phyloP scores from a whole-genome alignment of 2,329 filamentous ascomycete genomes.

The Passalora sequoiae region DNA sequence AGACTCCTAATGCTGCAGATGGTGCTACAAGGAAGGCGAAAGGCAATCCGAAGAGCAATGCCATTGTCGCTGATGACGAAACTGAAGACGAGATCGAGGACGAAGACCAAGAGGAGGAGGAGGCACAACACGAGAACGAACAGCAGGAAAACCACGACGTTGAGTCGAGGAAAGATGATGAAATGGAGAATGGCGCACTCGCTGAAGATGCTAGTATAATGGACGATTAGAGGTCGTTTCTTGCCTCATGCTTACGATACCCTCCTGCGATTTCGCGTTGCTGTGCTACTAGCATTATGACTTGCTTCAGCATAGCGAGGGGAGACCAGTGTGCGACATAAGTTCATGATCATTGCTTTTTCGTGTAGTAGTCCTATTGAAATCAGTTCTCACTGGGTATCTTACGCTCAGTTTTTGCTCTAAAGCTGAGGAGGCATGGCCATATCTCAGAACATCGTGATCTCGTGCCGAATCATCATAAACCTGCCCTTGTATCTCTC shows the following conservation, averaged over 20 bases:
- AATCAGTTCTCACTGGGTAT: too few species aligned
- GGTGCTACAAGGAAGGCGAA: conserved; percentile 41
- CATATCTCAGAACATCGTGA: too few species aligned
- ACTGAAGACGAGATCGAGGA: conserved; percentile 39
- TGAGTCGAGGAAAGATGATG: conserved; percentile 26
- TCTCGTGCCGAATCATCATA: too few species aligned
- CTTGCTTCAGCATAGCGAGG: not conserved
- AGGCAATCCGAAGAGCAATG: conserved; percentile 36
- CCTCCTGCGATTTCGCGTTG: conserved; percentile 5
- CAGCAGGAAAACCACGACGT: conserved; percentile 34
- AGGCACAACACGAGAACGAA: conserved; percentile 12
- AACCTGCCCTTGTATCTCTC: too few species aligned
- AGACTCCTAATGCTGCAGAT: conserved; percentile 28
- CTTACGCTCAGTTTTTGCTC: too few species aligned
- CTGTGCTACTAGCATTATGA: too few species aligned
- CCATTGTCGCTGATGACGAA: conserved; percentile 40
- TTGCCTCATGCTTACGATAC: conserved; percentile 1
- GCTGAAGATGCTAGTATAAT: conserved; percentile 43
- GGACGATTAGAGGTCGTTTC: conserved; percentile 31
- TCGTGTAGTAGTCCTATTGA: too few species aligned
- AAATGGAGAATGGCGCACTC: conserved; percentile 33
- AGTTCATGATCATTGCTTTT: too few species aligned
- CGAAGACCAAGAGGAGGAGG: conserved; percentile 41
- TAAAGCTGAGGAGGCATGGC: too few species aligned
- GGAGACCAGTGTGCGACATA: too few species aligned